A percentile compares a stretch with the other conserved stretches of the same genome.
Conservation (phyloP, 139 green algal species). For the Ettlia oleoabundans region DNA sequence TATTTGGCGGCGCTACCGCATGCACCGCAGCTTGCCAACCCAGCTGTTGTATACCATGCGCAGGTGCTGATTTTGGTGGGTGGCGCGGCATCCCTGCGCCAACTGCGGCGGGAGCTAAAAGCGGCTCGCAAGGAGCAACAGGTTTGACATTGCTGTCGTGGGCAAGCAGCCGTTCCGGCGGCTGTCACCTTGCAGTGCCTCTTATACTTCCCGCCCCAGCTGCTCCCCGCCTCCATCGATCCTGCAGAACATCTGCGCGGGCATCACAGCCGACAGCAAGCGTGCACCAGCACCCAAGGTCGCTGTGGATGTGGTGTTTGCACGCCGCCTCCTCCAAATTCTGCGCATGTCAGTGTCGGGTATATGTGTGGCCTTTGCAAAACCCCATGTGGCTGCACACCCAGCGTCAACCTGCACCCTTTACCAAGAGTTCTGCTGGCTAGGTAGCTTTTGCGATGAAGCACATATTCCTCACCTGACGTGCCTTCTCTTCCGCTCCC, state of each 20-base stretch:
- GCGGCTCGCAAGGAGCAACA: slow-evolving; percentile 2
- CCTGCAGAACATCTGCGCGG: slow-evolving; percentile 33
- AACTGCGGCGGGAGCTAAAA: not conserved
- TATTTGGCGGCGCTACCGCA: no score
- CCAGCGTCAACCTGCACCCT: no score
- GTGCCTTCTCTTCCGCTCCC: not conserved
- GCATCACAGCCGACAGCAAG: slow-evolving; percentile 22
- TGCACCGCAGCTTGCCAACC: no score
- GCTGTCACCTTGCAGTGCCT: no score
- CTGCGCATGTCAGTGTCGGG: slow-evolving; percentile 67
- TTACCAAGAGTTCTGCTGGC: not conserved
- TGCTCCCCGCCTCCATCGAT: no score
- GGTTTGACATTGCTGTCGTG: no score
- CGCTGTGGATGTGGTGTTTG: slow-evolving; percentile 63
- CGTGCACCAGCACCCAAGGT: slow-evolving; percentile 40
- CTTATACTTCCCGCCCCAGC: slow-evolving; percentile 31
- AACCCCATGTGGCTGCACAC: no score
- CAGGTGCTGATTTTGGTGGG: slow-evolving; percentile 24
- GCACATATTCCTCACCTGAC: not conserved
- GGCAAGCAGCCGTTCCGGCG: no score
- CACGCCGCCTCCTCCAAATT: slow-evolving; percentile 48
- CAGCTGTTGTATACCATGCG: not conserved
- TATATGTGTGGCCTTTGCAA: no score
- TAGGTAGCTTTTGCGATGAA: not conserved
- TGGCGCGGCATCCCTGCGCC: not conserved